Evolutionary conservation across 305 asterid species (phyloP).

Genomic region (Rubia occidens): DNA sequence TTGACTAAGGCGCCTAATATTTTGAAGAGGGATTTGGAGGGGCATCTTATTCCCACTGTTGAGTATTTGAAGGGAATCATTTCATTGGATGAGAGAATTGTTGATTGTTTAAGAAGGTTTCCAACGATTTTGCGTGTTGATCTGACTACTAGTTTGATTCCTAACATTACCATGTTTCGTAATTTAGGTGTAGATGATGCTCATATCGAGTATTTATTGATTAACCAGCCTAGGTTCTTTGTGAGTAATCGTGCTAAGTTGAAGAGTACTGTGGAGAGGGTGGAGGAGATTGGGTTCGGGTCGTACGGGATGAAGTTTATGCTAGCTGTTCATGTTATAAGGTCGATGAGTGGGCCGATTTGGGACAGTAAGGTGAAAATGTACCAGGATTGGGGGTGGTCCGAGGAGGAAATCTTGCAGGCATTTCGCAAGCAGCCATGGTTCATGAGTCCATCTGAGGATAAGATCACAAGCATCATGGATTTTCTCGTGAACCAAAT

Average conservation of each 20-base stretch:
- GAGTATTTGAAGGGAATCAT: neutral
- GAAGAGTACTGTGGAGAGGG: conserved; percentile 17
- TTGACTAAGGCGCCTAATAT: neutral
- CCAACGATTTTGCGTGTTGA: neutral
- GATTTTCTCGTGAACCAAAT: conserved; percentile 26
- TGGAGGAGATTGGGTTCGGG: conserved; percentile 16
- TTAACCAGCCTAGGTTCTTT: conserved; percentile 11
- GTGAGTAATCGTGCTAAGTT: neutral
- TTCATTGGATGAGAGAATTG: neutral
- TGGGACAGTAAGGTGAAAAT: conserved; percentile 1
- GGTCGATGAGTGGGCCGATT: conserved; percentile 4
- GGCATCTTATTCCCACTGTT: neutral
- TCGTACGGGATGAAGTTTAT: conserved; percentile 8
- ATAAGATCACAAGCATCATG: conserved; percentile 22
- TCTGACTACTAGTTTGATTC: neutral
- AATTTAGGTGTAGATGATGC: conserved; percentile 17
- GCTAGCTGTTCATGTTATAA: conserved; percentile 11
- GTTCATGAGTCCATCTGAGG: conserved; percentile 21
- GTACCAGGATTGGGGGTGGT: conserved; percentile 21
- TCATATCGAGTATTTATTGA: neutral
- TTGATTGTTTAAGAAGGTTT: neutral
- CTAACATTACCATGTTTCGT: conserved; percentile 4
- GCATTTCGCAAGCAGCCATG: conserved; percentile 26
- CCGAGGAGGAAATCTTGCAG: conserved; percentile 15
- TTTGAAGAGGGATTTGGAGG: neutral